Evolutionary conservation across 345 rosid genomes (phyloP).

Genomic region (Gossypium bickii): DNA sequence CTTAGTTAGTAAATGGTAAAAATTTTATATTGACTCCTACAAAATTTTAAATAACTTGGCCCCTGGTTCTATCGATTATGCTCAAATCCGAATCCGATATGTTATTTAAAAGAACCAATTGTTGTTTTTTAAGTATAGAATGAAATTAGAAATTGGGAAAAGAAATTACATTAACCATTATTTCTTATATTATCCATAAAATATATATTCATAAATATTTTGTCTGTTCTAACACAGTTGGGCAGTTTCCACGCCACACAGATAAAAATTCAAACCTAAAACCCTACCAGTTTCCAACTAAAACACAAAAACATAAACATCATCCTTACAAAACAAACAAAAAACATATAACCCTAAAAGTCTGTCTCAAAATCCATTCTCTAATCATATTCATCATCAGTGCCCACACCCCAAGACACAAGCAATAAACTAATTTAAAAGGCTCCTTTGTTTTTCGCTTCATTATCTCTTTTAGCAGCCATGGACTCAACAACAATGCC

Average conservation of each 20-base stretch:
- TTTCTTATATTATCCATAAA: no score
- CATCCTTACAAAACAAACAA: not conserved
- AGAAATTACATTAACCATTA: no score
- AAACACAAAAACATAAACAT: conserved; percentile 12
- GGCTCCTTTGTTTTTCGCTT: not conserved
- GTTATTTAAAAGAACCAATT: no score
- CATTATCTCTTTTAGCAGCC: not conserved
- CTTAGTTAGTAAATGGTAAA: no score
- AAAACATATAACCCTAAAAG: not conserved
- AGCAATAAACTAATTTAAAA: not conserved
- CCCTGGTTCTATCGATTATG: no score
- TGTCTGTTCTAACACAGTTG: no score
- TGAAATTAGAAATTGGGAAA: no score
- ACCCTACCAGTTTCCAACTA: not conserved
- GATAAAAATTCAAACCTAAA: not conserved
- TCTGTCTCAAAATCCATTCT: not conserved
- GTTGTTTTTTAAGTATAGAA: no score
- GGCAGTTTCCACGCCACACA: not conserved
- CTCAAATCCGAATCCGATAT: no score
- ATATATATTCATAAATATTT: no score
- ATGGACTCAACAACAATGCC: conserved; percentile 20
- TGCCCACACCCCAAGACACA: not conserved
- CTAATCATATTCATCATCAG: not conserved
- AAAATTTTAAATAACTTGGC: no score
- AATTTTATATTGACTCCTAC: no score